These are phyloP conservation scores for Aspergillus sp. DNA, from an alignment of 2,329 filamentous ascomycete species.

Conservation along the genomic window DNA sequence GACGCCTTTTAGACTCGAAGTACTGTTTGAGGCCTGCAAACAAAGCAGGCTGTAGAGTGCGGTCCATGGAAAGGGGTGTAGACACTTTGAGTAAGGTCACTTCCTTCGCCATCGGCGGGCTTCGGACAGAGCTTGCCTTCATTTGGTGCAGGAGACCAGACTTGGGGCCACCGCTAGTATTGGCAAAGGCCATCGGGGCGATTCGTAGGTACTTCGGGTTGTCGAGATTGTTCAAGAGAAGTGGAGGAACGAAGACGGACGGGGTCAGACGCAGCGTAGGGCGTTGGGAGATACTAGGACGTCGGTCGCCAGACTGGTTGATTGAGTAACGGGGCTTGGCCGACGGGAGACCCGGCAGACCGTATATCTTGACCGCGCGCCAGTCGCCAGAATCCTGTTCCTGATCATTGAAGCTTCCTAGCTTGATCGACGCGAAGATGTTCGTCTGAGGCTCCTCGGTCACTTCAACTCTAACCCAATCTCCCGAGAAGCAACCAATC, in stretches of 20 bases:
- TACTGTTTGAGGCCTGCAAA: conserved; percentile 84
- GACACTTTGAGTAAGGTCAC: conserved; percentile 86
- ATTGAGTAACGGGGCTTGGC: conserved; percentile 57
- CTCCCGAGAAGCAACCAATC: conserved; percentile 93
- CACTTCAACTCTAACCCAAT: conserved; percentile 86
- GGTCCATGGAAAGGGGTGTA: conserved; percentile 83
- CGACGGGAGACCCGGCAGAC: conserved; percentile 65
- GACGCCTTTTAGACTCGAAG: conserved; percentile 76
- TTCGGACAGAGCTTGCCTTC: conserved; percentile 43
- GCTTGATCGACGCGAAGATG: conserved; percentile 61
- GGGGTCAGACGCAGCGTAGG: conserved; percentile 52
- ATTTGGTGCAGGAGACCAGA: conserved; percentile 54
- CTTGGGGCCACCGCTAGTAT: conserved; percentile 48
- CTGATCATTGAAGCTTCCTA: conserved; percentile 46
- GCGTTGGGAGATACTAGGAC: conserved; percentile 54
- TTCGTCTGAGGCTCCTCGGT: conserved; percentile 64
- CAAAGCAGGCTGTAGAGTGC: conserved; percentile 78
- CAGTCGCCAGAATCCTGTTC: conserved; percentile 67
- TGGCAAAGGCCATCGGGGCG: conserved; percentile 52
- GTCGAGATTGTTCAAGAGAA: conserved; percentile 82
- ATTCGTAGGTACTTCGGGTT: conserved; percentile 75
- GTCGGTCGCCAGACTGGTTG: conserved; percentile 47
- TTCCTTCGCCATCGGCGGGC: conserved; percentile 66
- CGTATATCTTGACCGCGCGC: conserved; percentile 85
- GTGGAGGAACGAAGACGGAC: conserved; percentile 73